Evolutionary conservation across 2,329 filamentous ascomycete genomes (phyloP).

Genomic region (Microsporum audouinii): DNA sequence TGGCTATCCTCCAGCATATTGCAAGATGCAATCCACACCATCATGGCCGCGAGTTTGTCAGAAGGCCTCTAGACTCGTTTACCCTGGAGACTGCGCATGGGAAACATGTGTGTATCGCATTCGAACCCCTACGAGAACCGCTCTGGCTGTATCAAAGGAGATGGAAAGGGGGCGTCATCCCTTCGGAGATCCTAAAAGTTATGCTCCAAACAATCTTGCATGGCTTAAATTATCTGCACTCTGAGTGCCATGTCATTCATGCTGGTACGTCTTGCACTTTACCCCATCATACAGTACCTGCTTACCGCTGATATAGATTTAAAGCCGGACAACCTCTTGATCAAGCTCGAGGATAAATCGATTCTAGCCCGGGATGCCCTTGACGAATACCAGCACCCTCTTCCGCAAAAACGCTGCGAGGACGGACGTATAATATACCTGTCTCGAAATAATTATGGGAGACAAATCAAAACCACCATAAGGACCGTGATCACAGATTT

Average conservation of each 20-base stretch:
- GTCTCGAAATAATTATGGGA: conserved; percentile 22
- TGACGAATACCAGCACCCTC: neutral
- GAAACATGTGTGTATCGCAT: conserved; percentile 27
- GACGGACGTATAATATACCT: conserved; percentile 23
- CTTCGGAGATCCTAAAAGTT: conserved; percentile 24
- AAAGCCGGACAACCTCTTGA: conserved; percentile 35
- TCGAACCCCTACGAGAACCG: conserved; percentile 28
- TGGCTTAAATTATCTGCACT: conserved; percentile 34
- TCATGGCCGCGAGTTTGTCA: conserved; percentile 22
- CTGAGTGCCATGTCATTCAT: conserved; percentile 33
- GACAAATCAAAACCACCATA: conserved; percentile 10
- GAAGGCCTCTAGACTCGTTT: conserved; percentile 25
- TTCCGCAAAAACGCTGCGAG: conserved; percentile 1
- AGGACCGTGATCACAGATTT: conserved; percentile 25
- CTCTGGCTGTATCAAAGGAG: conserved; percentile 23
- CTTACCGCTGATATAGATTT: conserved; percentile 22
- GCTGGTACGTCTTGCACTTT: conserved; percentile 22
- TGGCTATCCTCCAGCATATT: neutral
- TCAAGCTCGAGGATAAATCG: conserved; percentile 22
- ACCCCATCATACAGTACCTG: neutral
- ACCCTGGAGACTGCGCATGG: conserved; percentile 12
- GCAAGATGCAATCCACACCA: conserved; percentile 15
- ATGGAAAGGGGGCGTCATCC: conserved; percentile 20
- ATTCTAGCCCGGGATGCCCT: conserved; percentile 18
- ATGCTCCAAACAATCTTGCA: conserved; percentile 28